phyloP scores from a whole-genome alignment of 257 asterid genomes.

The Nicotiana paniculata region DNA sequence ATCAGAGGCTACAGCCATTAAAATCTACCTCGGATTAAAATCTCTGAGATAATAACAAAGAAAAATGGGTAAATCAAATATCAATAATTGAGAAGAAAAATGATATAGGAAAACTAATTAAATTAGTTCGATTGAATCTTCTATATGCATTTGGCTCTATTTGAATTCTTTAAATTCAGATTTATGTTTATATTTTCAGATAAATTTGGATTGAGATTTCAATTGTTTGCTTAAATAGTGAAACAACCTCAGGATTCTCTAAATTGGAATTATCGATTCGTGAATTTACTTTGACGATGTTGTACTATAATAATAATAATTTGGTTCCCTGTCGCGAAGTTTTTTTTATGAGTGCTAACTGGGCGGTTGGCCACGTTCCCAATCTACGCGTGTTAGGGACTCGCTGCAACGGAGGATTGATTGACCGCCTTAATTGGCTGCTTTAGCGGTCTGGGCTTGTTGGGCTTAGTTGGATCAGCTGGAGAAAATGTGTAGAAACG shows the following conservation, averaged over 20 bases:
- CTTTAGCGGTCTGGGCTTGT: background rate
- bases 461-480: background rate
- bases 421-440: background rate
- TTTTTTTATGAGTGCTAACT: background rate
- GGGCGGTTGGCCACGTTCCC: background rate
- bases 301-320: background rate
- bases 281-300: background rate
- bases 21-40: background rate
- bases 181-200: background rate
- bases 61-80: background rate
- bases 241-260: background rate
- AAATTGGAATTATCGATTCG: background rate
- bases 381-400: background rate
- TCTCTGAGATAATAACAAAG: background rate
- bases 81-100: background rate
- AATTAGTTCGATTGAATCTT: background rate
- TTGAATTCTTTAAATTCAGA: background rate
- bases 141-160: background rate
- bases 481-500: too few relatives aligned
- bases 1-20: slow-evolving; percentile 66
- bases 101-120: background rate
- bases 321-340: background rate
- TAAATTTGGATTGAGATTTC: background rate
- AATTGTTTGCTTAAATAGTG: background rate
- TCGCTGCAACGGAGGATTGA: background rate